Conservation (phyloP, 345 rosid species). For the Melaleuca alternifolia region DNA sequence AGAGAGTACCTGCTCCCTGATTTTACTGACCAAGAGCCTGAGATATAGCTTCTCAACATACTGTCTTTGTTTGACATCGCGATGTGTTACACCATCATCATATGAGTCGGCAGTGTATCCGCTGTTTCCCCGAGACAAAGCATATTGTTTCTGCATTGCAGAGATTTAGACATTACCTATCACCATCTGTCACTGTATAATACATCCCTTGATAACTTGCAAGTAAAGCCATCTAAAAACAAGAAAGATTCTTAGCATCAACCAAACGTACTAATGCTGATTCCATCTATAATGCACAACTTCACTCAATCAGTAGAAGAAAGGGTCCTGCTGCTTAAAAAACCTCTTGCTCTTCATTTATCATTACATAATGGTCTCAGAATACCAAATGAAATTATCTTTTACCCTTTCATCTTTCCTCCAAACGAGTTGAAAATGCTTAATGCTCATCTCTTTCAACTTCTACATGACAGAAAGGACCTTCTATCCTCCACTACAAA, state of each 20-base stretch:
- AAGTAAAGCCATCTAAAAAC: not conserved
- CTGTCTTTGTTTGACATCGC: constrained; percentile 13
- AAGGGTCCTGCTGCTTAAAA: not conserved
- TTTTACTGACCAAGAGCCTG: constrained; percentile 38
- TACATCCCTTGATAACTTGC: not conserved
- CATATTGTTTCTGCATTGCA: not conserved
- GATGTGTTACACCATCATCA: constrained; percentile 22
- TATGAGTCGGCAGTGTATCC: constrained; percentile 14
- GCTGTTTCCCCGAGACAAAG: not conserved
- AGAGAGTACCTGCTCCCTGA: constrained; percentile 55
- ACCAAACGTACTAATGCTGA: not conserved
- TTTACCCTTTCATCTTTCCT: not conserved
- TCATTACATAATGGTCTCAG: not conserved
- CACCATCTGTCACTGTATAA: not conserved
- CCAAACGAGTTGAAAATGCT: not conserved
- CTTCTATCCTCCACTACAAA: not conserved
- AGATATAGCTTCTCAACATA: constrained; percentile 43
- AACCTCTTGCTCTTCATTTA: not conserved
- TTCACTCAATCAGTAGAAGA: not conserved
- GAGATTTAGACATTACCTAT: not conserved
- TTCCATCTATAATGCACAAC: not conserved
- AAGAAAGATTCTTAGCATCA: not conserved
- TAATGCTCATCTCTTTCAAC: not conserved
- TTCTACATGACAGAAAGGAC: not conserved
- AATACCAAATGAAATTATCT: not conserved